Percentiles rank a stretch among this genome's conserved stretches.
These are phyloP conservation scores for Lanzia echinophila DNA, from an alignment of 2,329 filamentous ascomycete species.

Conservation along the genomic window DNA sequence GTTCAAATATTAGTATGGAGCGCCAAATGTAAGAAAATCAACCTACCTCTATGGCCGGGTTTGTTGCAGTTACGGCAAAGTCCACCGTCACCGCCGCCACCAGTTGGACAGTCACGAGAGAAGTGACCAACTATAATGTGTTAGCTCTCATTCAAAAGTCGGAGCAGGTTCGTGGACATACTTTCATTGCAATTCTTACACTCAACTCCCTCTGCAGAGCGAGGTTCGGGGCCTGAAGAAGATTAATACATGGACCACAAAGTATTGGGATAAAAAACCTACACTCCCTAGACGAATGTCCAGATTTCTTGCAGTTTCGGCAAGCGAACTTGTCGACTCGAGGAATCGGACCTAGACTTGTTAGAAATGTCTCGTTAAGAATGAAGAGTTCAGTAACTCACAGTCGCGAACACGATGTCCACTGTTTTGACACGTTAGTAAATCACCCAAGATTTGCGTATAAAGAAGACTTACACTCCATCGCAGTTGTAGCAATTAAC, in stretches of 20 bases:
- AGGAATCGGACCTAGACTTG: conserved; percentile 43
- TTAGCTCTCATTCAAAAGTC: not conserved
- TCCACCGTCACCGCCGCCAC: conserved; percentile 44
- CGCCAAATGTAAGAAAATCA: not conserved
- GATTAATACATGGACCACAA: not conserved
- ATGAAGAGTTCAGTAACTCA: conserved; percentile 32
- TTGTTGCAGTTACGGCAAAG: conserved; percentile 59
- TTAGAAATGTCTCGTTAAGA: not conserved
- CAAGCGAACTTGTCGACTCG: conserved; percentile 60
- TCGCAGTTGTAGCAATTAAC: conserved; percentile 62
- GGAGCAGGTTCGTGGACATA: conserved; percentile 10
- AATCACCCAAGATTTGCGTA: not conserved
- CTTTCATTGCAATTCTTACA: conserved; percentile 32
- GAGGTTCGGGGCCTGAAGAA: conserved; percentile 41
- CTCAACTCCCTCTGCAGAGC: conserved; percentile 43
- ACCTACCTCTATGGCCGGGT: conserved; percentile 46
- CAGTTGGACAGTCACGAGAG: conserved; percentile 56
- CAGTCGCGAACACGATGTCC: conserved; percentile 67
- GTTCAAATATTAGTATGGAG: not conserved
- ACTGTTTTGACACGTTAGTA: conserved; percentile 13
- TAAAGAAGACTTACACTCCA: conserved; percentile 25
- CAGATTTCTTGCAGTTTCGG: conserved; percentile 54
- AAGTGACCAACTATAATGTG: conserved; percentile 51
- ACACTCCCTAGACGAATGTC: conserved; percentile 31
- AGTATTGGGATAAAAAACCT: conserved; percentile 3